These are phyloP conservation scores for Eucalyptus cloeziana DNA, from an alignment of 345 rosid genomes.

Conservation along the genomic window DNA sequence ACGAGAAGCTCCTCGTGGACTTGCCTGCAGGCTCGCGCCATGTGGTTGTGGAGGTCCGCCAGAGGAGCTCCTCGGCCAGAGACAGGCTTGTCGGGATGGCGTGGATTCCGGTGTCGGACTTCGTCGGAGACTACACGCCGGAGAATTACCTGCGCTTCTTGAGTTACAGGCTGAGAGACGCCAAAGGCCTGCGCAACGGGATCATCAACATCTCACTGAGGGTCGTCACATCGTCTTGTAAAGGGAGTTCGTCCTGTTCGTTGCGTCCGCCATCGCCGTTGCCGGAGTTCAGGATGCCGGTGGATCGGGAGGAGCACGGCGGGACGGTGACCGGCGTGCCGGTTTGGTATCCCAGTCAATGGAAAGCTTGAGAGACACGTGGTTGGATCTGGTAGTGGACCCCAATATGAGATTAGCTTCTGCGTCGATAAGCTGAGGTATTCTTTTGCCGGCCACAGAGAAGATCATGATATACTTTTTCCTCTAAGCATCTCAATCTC, in stretches of 20 bases:
- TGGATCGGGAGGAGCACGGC: neutral
- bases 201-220: slow-evolving; percentile 1
- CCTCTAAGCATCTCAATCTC: neutral
- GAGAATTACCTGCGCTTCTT: neutral
- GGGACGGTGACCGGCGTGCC: neutral
- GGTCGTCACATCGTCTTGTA: neutral
- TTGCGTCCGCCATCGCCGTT: neutral
- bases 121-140: slow-evolving; percentile 3
- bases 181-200: neutral
- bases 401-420: neutral
- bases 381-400: neutral
- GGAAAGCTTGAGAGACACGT: neutral
- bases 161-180: slow-evolving; percentile 4
- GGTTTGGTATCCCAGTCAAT: neutral
- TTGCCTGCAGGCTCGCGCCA: neutral
- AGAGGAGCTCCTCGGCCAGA: neutral
- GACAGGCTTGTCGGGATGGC: neutral
- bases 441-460: neutral
- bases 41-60: neutral
- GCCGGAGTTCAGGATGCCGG: neutral
- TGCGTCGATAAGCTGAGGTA: neutral
- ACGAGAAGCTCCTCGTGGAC: neutral
- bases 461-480: neutral
- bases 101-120: slow-evolving; percentile 4
- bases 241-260: neutral